These are phyloP conservation scores for Boletus bicolor DNA, from an alignment of 768 basidiomycete species.

Conservation along the genomic window DNA sequence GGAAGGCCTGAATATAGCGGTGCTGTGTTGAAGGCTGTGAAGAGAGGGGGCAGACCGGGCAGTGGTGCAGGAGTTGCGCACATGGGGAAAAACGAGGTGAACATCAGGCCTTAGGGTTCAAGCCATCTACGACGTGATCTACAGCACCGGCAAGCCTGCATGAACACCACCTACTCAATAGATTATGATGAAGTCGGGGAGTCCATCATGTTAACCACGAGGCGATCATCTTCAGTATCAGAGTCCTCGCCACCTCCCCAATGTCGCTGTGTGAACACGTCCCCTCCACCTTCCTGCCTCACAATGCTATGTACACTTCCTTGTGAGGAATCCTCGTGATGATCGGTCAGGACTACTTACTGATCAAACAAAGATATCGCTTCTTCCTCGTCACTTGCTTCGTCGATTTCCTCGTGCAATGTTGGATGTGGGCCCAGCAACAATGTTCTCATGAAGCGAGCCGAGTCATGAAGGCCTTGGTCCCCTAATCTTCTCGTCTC, in stretches of 20 bases:
- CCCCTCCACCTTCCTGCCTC: conserved; percentile 51
- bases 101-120: conserved; percentile 11
- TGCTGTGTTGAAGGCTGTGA: neutral
- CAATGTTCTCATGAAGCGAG: conserved; percentile 38
- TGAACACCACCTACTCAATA: conserved; percentile 4
- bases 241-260: conserved; percentile 36
- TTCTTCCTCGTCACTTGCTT: conserved; percentile 40
- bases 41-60: too few relatives aligned
- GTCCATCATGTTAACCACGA: conserved; percentile 24
- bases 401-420: conserved; percentile 27
- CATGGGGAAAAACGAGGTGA: conserved; percentile 1
- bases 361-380: conserved; percentile 71
- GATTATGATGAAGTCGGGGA: conserved; percentile 15
- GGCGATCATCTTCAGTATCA: conserved; percentile 21
- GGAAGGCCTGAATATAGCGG: neutral
- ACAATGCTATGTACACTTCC: conserved; percentile 45
- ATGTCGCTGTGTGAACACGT: conserved; percentile 49
- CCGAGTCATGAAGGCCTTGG: conserved; percentile 33
- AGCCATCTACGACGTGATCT: conserved; percentile 7
- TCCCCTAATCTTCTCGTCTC: conserved; percentile 46
- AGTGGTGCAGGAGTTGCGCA: neutral
- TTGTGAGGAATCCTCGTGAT: conserved; percentile 5
- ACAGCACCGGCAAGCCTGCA: conserved; percentile 7
- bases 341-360: conserved; percentile 40
- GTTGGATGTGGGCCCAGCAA: conserved; percentile 28